Percentiles rank a stretch among this genome's conserved stretches.
Evolutionary conservation across 148 eudicot species (phyloP).

Genomic region (Amaranthus cruentus): DNA sequence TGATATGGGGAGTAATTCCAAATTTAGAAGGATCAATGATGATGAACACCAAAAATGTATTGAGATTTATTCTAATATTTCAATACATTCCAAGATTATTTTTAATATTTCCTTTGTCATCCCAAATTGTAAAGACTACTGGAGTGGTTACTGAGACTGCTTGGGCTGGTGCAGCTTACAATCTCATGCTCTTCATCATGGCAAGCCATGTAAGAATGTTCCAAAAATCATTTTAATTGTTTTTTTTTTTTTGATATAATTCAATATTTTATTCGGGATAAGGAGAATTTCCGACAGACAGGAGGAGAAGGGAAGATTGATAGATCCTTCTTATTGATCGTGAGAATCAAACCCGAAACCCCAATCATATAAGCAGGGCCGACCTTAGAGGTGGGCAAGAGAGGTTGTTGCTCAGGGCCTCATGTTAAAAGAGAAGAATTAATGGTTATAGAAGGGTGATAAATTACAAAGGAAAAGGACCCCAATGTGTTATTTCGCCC

Average conservation of each 20-base stretch:
- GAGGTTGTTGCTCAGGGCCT: too few species aligned
- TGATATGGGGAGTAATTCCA: constrained; percentile 70
- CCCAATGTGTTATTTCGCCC: too few species aligned
- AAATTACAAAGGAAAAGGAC: too few species aligned
- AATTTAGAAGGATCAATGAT: constrained; percentile 53
- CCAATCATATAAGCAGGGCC: too few species aligned
- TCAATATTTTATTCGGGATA: too few species aligned
- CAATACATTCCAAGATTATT: constrained; percentile 58
- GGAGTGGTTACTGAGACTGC: constrained; percentile 78
- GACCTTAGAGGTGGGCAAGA: too few species aligned
- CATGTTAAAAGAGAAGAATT: too few species aligned
- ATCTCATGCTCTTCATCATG: constrained; percentile 61
- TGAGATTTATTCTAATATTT: constrained; percentile 51
- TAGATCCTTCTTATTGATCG: too few species aligned
- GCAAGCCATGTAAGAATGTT: constrained; percentile 60
- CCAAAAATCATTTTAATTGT: background rate
- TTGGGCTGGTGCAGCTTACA: constrained; percentile 82
- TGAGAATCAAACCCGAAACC: too few species aligned
- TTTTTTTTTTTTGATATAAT: background rate
- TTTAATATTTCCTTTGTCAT: constrained; percentile 54
- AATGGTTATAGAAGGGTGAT: too few species aligned
- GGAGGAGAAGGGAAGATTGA: too few species aligned
- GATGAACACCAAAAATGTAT: constrained; percentile 58
- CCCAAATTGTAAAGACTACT: constrained; percentile 55
- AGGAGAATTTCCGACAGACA: too few species aligned